Percentiles rank a stretch among this genome's conserved stretches.
phyloP scores from a whole-genome alignment of 1,139 yeast genomes.

The Taphrina betulina region DNA sequence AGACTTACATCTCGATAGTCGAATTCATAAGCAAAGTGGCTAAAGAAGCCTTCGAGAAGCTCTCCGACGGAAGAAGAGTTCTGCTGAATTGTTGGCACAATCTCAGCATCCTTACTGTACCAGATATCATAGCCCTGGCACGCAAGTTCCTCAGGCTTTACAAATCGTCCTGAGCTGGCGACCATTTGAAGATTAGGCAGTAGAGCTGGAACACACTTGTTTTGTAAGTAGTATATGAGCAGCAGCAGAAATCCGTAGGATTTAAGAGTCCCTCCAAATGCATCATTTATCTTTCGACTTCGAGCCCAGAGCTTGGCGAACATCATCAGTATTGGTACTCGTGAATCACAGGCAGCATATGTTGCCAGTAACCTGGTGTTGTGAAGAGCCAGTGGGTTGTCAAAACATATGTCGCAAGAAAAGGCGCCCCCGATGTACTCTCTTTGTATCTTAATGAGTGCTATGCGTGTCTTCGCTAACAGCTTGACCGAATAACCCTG shows the following conservation, averaged over 20 bases:
- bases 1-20: slow-evolving; percentile 33
- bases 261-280: slow-evolving; percentile 36
- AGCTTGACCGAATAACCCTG: slow-evolving; percentile 31
- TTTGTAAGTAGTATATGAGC: slow-evolving; percentile 33
- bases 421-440: slow-evolving; percentile 25
- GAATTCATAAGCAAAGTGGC: slow-evolving; percentile 34
- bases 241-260: slow-evolving; percentile 35
- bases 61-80: slow-evolving; percentile 33
- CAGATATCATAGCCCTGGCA: slow-evolving; percentile 35
- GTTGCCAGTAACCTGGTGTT: slow-evolving; percentile 34
- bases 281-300: slow-evolving; percentile 34
- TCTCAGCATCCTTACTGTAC: slow-evolving; percentile 28
- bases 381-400: slow-evolving; percentile 35
- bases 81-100: slow-evolving; percentile 15
- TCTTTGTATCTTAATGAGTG: slow-evolving; percentile 30
- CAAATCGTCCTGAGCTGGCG: slow-evolving; percentile 10
- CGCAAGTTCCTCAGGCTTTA: slow-evolving; percentile 13
- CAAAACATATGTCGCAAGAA: slow-evolving; percentile 34
- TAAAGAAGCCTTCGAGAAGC: slow-evolving; percentile 34
- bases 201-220: slow-evolving; percentile 31
- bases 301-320: slow-evolving; percentile 35
- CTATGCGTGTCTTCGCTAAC: slow-evolving; percentile 33
- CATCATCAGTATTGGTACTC: slow-evolving; percentile 31
- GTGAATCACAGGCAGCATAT: slow-evolving; percentile 32
- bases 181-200: slow-evolving; percentile 35